Percentiles rank a stretch among this genome's conserved stretches.
These are phyloP conservation scores for Trypanosoma cruzi DNA, from an alignment of 208 protist species.

Conservation along the genomic window DNA sequence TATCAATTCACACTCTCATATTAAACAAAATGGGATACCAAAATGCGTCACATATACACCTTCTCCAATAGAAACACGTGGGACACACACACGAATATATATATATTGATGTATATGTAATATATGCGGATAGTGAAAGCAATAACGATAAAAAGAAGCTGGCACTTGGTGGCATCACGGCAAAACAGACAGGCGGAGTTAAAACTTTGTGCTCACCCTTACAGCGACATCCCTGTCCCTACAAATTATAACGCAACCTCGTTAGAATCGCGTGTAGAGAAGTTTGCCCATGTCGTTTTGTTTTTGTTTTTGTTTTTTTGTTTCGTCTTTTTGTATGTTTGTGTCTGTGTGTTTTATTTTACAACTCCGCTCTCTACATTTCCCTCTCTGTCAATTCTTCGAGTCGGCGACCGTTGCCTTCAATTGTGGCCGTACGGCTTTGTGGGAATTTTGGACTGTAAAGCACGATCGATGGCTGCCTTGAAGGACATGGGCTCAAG, in stretches of 20 bases:
- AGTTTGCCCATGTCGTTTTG: not conserved
- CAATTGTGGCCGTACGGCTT: conserved; percentile 80
- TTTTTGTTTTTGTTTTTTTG: not conserved
- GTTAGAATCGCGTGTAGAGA: not conserved
- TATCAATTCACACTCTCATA: not conserved
- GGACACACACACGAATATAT: too few species aligned
- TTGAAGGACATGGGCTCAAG: conserved; percentile 49
- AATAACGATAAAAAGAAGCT: too few species aligned
- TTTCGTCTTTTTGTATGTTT: not conserved
- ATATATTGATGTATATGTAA: too few species aligned
- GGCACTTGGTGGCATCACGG: too few species aligned
- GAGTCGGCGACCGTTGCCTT: not conserved
- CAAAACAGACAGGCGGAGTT: too few species aligned
- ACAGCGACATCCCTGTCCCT: too few species aligned
- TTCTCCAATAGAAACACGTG: too few species aligned
- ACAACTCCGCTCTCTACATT: not conserved
- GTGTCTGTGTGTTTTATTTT: too few species aligned
- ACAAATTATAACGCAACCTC: not conserved
- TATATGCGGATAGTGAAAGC: too few species aligned
- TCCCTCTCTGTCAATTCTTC: not conserved
- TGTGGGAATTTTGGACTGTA: conserved; percentile 29
- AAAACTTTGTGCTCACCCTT: too few species aligned
- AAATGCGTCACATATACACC: too few species aligned
- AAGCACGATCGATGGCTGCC: conserved; percentile 46
- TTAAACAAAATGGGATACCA: conserved; percentile 12